Conservation (phyloP, 192 early-diverging fungal genomes). For the Dissophora globulifera region DNA sequence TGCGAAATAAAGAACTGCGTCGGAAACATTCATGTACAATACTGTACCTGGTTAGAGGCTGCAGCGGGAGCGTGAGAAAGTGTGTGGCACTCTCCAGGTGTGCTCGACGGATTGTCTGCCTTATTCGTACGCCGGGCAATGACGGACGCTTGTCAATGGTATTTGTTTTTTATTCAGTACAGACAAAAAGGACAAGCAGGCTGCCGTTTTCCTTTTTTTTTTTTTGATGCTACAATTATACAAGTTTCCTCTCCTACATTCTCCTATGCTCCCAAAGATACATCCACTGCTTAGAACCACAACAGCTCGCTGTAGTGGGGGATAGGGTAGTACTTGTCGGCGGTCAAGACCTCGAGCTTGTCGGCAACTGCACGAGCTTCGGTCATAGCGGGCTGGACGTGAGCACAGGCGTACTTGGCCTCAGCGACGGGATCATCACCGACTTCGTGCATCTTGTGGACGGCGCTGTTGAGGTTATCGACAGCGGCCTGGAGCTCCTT, state of each 20-base stretch:
- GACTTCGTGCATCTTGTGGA: conserved; percentile 68
- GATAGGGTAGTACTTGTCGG: conserved; percentile 96
- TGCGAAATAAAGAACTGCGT: too few relatives aligned
- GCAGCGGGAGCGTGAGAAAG: too few relatives aligned
- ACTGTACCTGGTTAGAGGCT: too few relatives aligned
- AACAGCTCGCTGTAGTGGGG: conserved; percentile 98
- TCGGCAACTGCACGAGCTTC: conserved; percentile 78
- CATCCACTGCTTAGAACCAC: conserved; percentile 57
- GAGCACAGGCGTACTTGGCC: conserved; percentile 69
- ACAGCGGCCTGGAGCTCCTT: conserved; percentile 64
- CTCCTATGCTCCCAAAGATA: background rate
- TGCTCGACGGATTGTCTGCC: too few relatives aligned
- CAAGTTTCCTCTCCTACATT: background rate
- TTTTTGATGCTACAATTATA: conserved; percentile 9
- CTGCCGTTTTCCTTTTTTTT: background rate
- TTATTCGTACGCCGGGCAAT: too few relatives aligned
- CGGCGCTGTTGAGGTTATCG: conserved; percentile 63
- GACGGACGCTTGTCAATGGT: too few relatives aligned
- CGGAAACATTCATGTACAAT: too few relatives aligned
- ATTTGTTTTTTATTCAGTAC: background rate
- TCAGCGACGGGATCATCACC: conserved; percentile 66
- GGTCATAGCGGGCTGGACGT: conserved; percentile 78
- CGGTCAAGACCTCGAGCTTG: conserved; percentile 79
- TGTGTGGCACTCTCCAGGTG: too few relatives aligned
- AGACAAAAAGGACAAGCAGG: conserved; percentile 1